Evolutionary conservation across 192 early-diverging fungal genomes (phyloP), one percentile per base, ranked within the genome.

Genomic region (Backusella circina): DNA sequence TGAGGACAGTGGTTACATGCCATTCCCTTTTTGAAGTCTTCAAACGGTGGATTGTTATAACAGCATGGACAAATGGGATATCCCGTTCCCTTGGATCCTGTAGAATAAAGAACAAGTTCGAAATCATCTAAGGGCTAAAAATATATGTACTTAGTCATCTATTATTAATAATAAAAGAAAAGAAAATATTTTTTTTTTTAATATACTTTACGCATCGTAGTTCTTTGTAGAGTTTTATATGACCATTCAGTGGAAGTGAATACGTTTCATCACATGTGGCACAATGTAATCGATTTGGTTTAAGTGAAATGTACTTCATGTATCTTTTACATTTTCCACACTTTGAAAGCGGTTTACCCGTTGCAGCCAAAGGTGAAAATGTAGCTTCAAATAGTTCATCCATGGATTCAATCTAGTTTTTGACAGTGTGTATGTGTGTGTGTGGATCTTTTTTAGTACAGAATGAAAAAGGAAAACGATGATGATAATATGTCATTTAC

Each of bases 81-180:
- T 2, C 88, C 88, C 15, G 78, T 88, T 31, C 87, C 88, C 71
- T 88, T 89, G 51, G 86, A 85, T 16, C 86, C 86, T 36, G 85
- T 88, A 32, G 86, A 85, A 47, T 81, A 89, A 9, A 82, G 64
- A 50, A 88, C 79, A 23, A 88, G 68, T 67, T 90, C 87, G 73
- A 88, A 88, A 54, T 81, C 81, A 76, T 88, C 86, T 21, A 89
- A 67, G 15, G 86, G 86, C 80, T 81, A 57, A n/a, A 10, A 26
- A 68, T 67, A 67, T 35, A 33, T n/a, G 3, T n/a, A 33, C 18
- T 67, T n/a, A 32, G 30, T 32, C 0, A 35, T 35, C 16, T 1
- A 32, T 16, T n/a, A 9, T 13, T 35, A 31, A 73, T 54, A 41
- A 8, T 26, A 36, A 65, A 8, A 64, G 35, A 73, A 31, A 57